Evolutionary conservation across 495 filamentous ascomycete genomes (phyloP), one percentile per base, ranked within the genome.

Genomic region (Annulohypoxylon maeteangense): DNA sequence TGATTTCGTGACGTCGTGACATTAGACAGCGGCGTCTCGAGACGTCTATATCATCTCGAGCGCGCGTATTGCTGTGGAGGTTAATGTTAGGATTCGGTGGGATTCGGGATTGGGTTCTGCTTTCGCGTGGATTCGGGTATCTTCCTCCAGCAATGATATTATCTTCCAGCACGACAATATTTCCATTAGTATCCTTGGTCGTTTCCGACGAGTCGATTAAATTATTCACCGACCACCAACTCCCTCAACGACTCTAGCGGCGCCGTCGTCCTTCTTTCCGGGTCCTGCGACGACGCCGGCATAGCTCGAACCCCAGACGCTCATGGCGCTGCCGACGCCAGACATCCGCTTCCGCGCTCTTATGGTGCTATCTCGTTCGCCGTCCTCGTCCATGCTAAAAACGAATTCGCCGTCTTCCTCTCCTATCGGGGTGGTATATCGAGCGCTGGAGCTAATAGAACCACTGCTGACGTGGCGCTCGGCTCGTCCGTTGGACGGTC

Each of bases 341-440:
- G 81, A 83, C 31, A 64, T 77, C 20, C 83, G 77, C 74, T 85
- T 85, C 53, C 77, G 67, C 16, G 79, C 78, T 14, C 80, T 71
- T 71, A 78, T 76, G 14, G 74, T 80, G 50, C 77, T 79, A 27
- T 87, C 81, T 2, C 78, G 76, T 1, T 89, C 88, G 51, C 89
- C 88, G 64, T 92, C 91, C 61, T 92, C 91, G 71, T 93, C 91
- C 91, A 94, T 93, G 34, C 85, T 88, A 66, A 94, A 94, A n/a
- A 93, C 91, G 54, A 92, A 85, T 25, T 92, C 88, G 18, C 86
- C 81, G 59, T 91, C 89, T 71, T 94, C 91, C 68, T 91, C 89
- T 53, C 92, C 91, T 71, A 93, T 93, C 32, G 88, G 90, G 51
- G 86, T 90, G 0, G 88, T 90, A 68, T 86, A 87, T 16, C 85